These are phyloP conservation scores for Tuber aestivum DNA, from an alignment of 495 filamentous ascomycete genomes.

Conservation along the genomic window DNA sequence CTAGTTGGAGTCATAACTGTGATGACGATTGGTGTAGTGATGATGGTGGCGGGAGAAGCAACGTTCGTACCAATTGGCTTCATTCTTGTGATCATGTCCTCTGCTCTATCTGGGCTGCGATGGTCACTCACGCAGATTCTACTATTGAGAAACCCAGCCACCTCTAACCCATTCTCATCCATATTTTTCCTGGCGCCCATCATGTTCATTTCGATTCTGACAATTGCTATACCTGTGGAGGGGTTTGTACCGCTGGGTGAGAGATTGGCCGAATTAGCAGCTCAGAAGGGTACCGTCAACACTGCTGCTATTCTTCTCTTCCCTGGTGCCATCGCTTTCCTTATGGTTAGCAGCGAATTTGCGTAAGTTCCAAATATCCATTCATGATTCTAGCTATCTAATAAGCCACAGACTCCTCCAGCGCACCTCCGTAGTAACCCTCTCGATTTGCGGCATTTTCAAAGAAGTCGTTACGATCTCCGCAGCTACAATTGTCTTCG, in stretches of 20 bases:
- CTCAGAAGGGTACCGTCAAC: constrained; percentile 57
- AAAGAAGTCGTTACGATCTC: constrained; percentile 97
- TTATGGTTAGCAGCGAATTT: constrained; percentile 96
- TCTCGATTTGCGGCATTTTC: constrained; percentile 96
- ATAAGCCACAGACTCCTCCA: constrained; percentile 58
- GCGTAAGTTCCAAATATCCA: constrained; percentile 46
- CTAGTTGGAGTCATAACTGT: constrained; percentile 79
- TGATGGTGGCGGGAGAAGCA: constrained; percentile 97
- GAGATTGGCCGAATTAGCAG: constrained; percentile 58
- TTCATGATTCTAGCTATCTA: not conserved
- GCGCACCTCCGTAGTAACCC: constrained; percentile 90
- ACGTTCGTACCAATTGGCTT: constrained; percentile 80
- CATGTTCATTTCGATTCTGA: constrained; percentile 81
- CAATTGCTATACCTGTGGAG: constrained; percentile 81
- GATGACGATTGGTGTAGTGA: constrained; percentile 92
- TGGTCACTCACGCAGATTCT: constrained; percentile 97
- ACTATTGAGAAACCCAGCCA: constrained; percentile 87
- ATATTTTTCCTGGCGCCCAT: constrained; percentile 95
- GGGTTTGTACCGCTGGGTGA: constrained; percentile 60
- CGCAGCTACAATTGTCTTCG: constrained; percentile 80
- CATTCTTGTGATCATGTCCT: constrained; percentile 80
- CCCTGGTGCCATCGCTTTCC: constrained; percentile 84
- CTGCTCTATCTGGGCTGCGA: constrained; percentile 93
- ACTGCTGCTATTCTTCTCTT: constrained; percentile 67
- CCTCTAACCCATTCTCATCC: constrained; percentile 90